These are phyloP conservation scores for Aspergillus coremiiformis DNA, from an alignment of 495 filamentous ascomycete genomes.

Conservation along the genomic window DNA sequence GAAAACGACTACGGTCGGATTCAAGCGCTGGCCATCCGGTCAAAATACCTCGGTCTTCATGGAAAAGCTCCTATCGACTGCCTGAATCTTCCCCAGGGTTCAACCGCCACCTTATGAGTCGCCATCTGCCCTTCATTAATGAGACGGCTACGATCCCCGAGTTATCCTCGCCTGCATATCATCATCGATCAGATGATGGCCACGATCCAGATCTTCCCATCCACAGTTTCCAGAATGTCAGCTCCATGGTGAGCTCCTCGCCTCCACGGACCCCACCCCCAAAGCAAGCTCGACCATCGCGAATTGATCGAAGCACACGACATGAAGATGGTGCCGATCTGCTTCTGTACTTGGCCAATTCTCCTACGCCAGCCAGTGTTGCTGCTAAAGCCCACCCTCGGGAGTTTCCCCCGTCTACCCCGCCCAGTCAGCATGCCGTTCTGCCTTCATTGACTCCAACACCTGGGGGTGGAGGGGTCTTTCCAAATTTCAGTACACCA, in stretches of 20 bases:
- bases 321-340: slow-evolving; percentile 86
- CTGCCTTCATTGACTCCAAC: slow-evolving; percentile 64
- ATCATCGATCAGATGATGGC: slow-evolving; percentile 66
- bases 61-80: slow-evolving; percentile 66
- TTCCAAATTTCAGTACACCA: slow-evolving; percentile 51
- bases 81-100: slow-evolving; percentile 74
- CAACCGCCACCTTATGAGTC: slow-evolving; percentile 21
- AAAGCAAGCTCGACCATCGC: slow-evolving; percentile 46
- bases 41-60: slow-evolving; percentile 51
- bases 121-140: slow-evolving; percentile 61
- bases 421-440: slow-evolving; percentile 68
- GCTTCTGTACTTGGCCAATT: slow-evolving; percentile 85
- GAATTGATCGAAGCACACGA: slow-evolving; percentile 35
- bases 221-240: slow-evolving; percentile 60
- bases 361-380: slow-evolving; percentile 70
- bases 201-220: slow-evolving; percentile 62
- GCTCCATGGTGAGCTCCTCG: slow-evolving; percentile 57
- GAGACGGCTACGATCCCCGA: slow-evolving; percentile 61
- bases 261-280: slow-evolving; percentile 77
- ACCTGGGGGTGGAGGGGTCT: slow-evolving; percentile 57
- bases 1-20: slow-evolving; percentile 65
- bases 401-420: slow-evolving; percentile 72
- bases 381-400: slow-evolving; percentile 30
- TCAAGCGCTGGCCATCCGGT: slow-evolving; percentile 52
- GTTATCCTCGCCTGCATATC: slow-evolving; percentile 53